Evolutionary conservation across 148 eudicot genomes (phyloP).

Genomic region (Cornus kousa): DNA sequence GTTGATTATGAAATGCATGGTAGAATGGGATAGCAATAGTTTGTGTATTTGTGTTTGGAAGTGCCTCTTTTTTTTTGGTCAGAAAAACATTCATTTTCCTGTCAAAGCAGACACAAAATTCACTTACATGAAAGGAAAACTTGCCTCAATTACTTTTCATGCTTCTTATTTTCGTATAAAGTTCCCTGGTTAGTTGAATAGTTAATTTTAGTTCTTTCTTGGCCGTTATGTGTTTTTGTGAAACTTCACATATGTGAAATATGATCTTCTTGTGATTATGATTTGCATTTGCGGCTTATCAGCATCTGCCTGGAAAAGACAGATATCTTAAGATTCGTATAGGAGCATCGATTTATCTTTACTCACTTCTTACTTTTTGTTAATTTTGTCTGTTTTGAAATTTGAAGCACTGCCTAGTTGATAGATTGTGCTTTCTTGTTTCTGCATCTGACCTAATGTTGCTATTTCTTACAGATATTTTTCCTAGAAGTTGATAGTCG

Average conservation of each 20-base stretch:
- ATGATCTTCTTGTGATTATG: background rate
- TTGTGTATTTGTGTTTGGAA: too few relatives aligned
- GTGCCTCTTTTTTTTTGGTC: too few relatives aligned
- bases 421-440: background rate
- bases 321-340: background rate
- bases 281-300: background rate
- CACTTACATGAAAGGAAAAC: background rate
- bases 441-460: background rate
- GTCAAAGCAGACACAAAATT: background rate
- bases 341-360: background rate
- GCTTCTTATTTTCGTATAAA: background rate
- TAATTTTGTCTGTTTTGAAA: background rate
- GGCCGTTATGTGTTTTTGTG: background rate
- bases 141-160: background rate
- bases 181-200: background rate
- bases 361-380: background rate
- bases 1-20: too few relatives aligned
- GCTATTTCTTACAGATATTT: conserved; percentile 36
- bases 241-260: conserved; percentile 1
- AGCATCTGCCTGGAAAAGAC: background rate
- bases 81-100: background rate
- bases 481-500: conserved; percentile 42
- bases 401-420: background rate
- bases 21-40: too few relatives aligned
- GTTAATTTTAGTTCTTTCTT: background rate